phyloP scores from a whole-genome alignment of 208 protist species.

The Acanthamoeba lugdunensis region DNA sequence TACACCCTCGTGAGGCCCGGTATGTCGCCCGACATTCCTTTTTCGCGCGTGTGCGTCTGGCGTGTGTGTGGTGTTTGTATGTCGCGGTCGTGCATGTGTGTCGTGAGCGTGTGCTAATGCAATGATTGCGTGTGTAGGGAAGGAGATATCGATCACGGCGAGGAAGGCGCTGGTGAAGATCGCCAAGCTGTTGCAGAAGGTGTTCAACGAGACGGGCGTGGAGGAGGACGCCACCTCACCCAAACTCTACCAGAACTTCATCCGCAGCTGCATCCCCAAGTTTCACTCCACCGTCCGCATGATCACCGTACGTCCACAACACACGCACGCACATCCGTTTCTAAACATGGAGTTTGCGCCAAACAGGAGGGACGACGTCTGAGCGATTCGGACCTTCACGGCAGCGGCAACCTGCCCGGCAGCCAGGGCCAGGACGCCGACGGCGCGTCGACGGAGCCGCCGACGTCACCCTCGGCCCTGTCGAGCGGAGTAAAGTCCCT shows the following conservation, averaged over 20 bases:
- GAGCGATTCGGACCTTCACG: neutral
- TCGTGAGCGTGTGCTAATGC: neutral
- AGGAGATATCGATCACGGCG: neutral
- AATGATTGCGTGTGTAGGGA: neutral
- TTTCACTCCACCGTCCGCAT: neutral
- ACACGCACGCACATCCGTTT: neutral
- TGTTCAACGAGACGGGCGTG: constrained; percentile 35
- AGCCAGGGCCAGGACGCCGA: neutral
- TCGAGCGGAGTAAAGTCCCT: neutral
- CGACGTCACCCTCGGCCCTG: neutral
- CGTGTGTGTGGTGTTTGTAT: neutral
- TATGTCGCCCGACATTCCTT: neutral
- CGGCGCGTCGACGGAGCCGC: neutral
- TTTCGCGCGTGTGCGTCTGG: neutral
- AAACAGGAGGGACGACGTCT: neutral
- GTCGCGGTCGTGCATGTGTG: neutral
- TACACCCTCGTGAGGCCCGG: constrained; percentile 9
- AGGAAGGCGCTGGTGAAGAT: constrained; percentile 3
- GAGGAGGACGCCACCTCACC: neutral
- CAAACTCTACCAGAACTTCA: neutral
- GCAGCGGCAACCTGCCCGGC: constrained; percentile 20
- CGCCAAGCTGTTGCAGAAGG: constrained; percentile 45
- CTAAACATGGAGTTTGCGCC: neutral
- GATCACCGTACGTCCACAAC: constrained; percentile 23
- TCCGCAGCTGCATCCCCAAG: constrained; percentile 22